Base-by-base conservation (phyloP, 495 filamentous ascomycete species). In the Podospora conica region DNA sequence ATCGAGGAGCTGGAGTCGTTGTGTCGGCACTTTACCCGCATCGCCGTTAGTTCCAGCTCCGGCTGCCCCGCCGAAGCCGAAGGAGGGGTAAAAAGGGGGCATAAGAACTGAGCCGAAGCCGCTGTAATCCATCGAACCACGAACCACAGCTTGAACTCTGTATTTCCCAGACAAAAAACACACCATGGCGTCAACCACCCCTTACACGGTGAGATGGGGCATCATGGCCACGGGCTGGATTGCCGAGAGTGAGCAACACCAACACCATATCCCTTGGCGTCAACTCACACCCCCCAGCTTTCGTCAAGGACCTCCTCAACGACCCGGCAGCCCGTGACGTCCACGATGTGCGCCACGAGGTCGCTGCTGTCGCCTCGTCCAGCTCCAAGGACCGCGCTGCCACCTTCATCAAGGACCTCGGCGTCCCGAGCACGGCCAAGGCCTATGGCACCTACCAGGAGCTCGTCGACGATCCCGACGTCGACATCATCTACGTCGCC, bases 401-500 rank as follows among this genome's bases (percentile, higher is more conserved):
- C 57, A 77, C 86, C 53, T 97, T 97, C 79, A 85, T 97, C 69
- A 71, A 81, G 29, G 83, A 87, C 48, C 79, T 88, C 58, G 82
- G 84, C 57, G 87, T 87, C 23, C 89, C 91, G 10, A 75, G 75
- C 33, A 76, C 83, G 22, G 88, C 90, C 60, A 88, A 87, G 63
- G 86, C 91, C 3, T 96, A 97, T 69, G 91, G 88, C 53, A 88
- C 86, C 63, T 98, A 96, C 80, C 78, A 84, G 64, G 88, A 90
- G 67, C 86, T 97, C 31, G 90, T 92, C 9, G 81, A 83, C 22
- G 90, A 96, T 72, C 81, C 87, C 18, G 75, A 90, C 61, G 82
- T 97, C 66, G 93, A 97, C 70, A 91, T 96, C 60, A 80, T 97
- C 77, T 97, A 96, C 75, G 87, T 97, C 60, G 93, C 94, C 18